Evolutionary conservation across 148 eudicot species (phyloP).

Genomic region (Cornus suecica): DNA sequence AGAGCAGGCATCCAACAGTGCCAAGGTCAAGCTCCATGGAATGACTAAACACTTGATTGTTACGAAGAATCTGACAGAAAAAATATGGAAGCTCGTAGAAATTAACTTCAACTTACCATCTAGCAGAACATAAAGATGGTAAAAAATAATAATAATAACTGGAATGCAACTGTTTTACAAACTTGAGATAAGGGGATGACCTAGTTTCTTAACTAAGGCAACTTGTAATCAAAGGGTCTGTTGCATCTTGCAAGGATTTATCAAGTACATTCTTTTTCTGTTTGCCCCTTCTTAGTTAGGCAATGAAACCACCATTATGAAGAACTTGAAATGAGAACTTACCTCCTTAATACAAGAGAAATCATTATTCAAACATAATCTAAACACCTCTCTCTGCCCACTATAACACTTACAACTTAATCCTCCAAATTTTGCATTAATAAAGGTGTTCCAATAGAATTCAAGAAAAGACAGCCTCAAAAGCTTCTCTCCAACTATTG

Average conservation of each 20-base stretch:
- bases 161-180: background rate
- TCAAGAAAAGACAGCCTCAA: background rate
- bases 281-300: no score
- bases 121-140: background rate
- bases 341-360: background rate
- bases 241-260: background rate
- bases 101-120: background rate
- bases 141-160: no score
- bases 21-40: conserved; percentile 89
- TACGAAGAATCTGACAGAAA: conserved; percentile 72
- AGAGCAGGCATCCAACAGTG: conserved; percentile 67
- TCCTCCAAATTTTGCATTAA: background rate
- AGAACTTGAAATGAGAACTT: background rate
- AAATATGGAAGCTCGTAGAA: background rate
- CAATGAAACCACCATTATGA: background rate
- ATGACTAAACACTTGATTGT: conserved; percentile 84
- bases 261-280: no score
- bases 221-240: background rate
- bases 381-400: background rate
- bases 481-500: no score
- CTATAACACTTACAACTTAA: background rate
- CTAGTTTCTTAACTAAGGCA: conserved; percentile 10
- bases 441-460: background rate
- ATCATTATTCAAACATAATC: background rate
- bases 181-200: background rate